Evolutionary conservation across 139 green algal species (phyloP), one percentile per base, ranked within the genome.

Genomic region (Picochlorum sp.): DNA sequence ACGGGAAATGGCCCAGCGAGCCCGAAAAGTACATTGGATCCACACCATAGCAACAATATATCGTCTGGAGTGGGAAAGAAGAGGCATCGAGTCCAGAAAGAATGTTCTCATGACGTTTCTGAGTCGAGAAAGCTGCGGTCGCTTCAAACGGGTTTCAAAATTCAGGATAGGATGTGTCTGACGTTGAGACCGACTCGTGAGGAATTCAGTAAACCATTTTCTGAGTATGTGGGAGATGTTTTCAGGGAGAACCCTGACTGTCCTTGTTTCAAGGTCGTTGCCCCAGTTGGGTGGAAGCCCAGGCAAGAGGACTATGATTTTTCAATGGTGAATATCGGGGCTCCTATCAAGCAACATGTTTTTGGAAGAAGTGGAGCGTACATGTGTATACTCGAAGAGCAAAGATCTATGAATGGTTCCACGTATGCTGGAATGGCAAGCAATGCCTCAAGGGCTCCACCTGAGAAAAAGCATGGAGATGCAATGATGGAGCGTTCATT

Each of bases 401-500:
- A 77, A 38, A 67, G 68, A 57, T 44, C 49, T 7, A 73, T 77
- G 65, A 57, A 58, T 14, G 71, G 62, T 11, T 49, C 65, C 1
- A 49, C 68, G 3, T 77, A 71, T 70, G 56, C 68, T 58, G n/a
- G 7, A 2, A 44, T 57, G 10, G 56, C 56, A n/a, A 47, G 15
- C 14, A 18, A 30, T 59, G 16, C 14, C 6, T 13, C 15, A 47
- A 45, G 30, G 6, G 41, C 3, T 44, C 61, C 2, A 31, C 61
- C n/a, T 30, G 64, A 21, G 31, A 58, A 57, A 16, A 62, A 21
- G 49, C 38, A 16, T 11, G 67, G 44, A 38, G 67, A 70, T 44
- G 65, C 57, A n/a, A 23, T 62, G 49, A 30, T 69, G 37, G 85
- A 92, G 74, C 75, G 78, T 21, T 55, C 69, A 4, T 96, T 87